Conservation (phyloP, 1,139 yeast genomes). For the Nakaseomyces delphensis region DNA sequence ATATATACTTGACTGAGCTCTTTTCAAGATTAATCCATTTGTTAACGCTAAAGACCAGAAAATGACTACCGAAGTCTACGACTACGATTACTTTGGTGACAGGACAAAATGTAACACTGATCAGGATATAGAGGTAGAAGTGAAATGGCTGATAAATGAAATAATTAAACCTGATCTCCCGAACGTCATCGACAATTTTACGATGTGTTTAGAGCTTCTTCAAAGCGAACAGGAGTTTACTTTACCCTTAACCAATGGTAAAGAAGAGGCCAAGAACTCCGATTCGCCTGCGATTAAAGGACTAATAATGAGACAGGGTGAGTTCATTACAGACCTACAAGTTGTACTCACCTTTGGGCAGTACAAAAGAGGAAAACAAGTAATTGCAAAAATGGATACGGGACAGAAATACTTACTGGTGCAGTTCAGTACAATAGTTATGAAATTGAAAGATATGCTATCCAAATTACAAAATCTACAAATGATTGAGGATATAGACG, state of each 20-base stretch:
- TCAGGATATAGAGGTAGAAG: slow-evolving; percentile 18
- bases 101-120: slow-evolving; percentile 9
- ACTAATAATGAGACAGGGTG: slow-evolving; percentile 25
- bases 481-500: slow-evolving; percentile 14
- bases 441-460: slow-evolving; percentile 15
- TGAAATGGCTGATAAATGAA: slow-evolving; percentile 32
- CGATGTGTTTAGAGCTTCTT: slow-evolving; percentile 30
- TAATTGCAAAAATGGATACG: slow-evolving; percentile 21
- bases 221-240: slow-evolving; percentile 27
- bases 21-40: neutral
- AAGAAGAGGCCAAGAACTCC: slow-evolving; percentile 12
- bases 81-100: slow-evolving; percentile 20
- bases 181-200: slow-evolving; percentile 32
- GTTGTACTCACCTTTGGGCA: slow-evolving; percentile 26
- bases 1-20: too few species aligned
- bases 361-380: slow-evolving; percentile 25
- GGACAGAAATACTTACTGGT: slow-evolving; percentile 17
- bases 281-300: slow-evolving; percentile 24
- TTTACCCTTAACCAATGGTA: slow-evolving; percentile 29
- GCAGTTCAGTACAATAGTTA: slow-evolving; percentile 20
- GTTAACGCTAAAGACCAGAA: too few species aligned
- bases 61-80: slow-evolving; percentile 30
- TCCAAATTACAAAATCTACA: slow-evolving; percentile 18
- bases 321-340: slow-evolving; percentile 25
- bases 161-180: slow-evolving; percentile 35